phyloP scores from a whole-genome alignment of 2,329 filamentous ascomycete genomes.

The Colletotrichum agaves region DNA sequence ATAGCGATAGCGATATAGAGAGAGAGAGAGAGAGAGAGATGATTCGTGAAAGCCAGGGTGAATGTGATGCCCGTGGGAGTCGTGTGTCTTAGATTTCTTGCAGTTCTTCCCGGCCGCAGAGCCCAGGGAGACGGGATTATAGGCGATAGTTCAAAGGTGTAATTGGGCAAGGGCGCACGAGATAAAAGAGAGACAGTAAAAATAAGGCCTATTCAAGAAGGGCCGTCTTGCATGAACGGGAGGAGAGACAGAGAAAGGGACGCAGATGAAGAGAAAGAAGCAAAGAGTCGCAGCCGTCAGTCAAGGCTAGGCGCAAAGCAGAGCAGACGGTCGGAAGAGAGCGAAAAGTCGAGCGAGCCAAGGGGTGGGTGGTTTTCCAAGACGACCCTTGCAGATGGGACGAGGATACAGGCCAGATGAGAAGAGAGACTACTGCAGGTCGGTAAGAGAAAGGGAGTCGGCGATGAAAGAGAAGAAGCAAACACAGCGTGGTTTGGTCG shows the following conservation, averaged over 20 bases:
- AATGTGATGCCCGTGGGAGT: conserved; percentile 7
- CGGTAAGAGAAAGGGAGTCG: conserved; percentile 15
- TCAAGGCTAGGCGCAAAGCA: neutral
- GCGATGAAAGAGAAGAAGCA: conserved; percentile 25
- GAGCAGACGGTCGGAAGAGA: neutral
- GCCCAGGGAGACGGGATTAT: conserved; percentile 25
- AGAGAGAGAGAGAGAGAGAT: neutral
- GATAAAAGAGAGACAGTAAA: conserved; percentile 29
- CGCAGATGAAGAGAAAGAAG: conserved; percentile 17
- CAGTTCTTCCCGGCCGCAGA: conserved; percentile 22
- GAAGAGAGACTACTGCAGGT: conserved; percentile 24
- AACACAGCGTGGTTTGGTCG: conserved; percentile 5
- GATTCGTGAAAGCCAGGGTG: neutral
- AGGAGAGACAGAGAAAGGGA: conserved; percentile 31
- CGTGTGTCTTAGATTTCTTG: conserved; percentile 28
- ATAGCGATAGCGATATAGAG: neutral
- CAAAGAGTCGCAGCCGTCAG: conserved; percentile 21
- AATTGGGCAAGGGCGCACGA: conserved; percentile 16
- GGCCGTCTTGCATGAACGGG: conserved; percentile 28
- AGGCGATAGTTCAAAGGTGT: conserved; percentile 2
- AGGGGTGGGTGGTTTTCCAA: conserved; percentile 7
- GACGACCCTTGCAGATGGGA: conserved; percentile 32
- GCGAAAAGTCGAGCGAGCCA: neutral
- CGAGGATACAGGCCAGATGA: conserved; percentile 17
- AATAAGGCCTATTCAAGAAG: conserved; percentile 5